Evolutionary conservation across 1,139 yeast species (phyloP).

Genomic region (Kodamaea sp.): DNA sequence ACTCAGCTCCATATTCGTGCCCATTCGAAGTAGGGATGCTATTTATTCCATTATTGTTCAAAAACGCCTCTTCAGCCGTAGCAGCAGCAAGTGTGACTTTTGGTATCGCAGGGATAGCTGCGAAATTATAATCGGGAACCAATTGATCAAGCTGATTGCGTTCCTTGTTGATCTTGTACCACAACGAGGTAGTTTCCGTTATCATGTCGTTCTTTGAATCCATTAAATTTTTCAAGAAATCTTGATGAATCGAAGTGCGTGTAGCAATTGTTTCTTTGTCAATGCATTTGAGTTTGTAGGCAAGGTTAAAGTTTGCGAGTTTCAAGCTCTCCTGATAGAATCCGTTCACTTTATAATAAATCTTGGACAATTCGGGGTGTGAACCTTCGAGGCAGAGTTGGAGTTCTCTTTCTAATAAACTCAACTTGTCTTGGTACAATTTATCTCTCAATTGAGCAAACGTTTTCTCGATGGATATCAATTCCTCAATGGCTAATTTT

Average conservation of each 20-base stretch:
- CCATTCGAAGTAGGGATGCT: slow-evolving; percentile 9
- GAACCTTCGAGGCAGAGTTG: slow-evolving; percentile 86
- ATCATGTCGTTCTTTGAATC: slow-evolving; percentile 70
- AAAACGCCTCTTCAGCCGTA: slow-evolving; percentile 6
- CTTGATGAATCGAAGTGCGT: slow-evolving; percentile 82
- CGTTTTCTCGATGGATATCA: slow-evolving; percentile 77
- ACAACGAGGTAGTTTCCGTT: slow-evolving; percentile 73
- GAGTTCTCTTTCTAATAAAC: slow-evolving; percentile 75
- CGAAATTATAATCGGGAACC: slow-evolving; percentile 45
- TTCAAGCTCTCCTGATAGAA: slow-evolving; percentile 69
- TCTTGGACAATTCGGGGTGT: slow-evolving; percentile 78
- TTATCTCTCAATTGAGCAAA: slow-evolving; percentile 85
- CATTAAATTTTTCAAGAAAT: slow-evolving; percentile 66
- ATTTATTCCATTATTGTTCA: slow-evolving; percentile 1
- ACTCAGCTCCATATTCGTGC: slow-evolving; percentile 32
- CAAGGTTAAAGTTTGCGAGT: slow-evolving; percentile 66
- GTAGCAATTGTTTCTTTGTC: slow-evolving; percentile 79
- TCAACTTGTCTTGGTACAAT: slow-evolving; percentile 71
- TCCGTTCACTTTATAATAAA: slow-evolving; percentile 69
- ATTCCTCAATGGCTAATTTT: slow-evolving; percentile 63
- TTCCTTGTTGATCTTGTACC: slow-evolving; percentile 93
- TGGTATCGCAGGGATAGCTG: slow-evolving; percentile 38
- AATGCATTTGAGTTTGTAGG: slow-evolving; percentile 74
- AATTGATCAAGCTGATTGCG: slow-evolving; percentile 80
- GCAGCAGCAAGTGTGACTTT: slow-evolving; percentile 21